A percentile compares a stretch with the other conserved stretches of the same genome.
These are phyloP conservation scores for Collybiopsis luxurians DNA, from an alignment of 768 basidiomycete genomes.

Conservation along the genomic window DNA sequence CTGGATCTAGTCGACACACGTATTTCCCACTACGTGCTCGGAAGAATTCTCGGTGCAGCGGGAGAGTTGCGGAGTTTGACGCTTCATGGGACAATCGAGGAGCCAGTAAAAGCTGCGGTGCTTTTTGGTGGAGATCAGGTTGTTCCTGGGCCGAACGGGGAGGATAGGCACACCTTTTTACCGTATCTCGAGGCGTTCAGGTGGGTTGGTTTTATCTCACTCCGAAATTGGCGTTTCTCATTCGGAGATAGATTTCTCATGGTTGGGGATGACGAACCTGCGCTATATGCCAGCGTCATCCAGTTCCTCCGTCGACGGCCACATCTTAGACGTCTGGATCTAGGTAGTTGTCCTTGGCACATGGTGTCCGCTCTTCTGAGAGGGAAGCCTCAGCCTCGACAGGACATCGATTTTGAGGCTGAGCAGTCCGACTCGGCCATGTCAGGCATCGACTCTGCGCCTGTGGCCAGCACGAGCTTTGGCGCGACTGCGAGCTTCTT, in stretches of 20 bases:
- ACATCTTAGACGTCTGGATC: slow-evolving; percentile 52
- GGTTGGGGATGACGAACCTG: slow-evolving; percentile 55
- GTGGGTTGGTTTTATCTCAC: not conserved
- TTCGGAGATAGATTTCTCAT: slow-evolving; percentile 40
- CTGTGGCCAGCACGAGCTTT: slow-evolving; percentile 2
- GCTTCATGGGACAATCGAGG: slow-evolving; percentile 64
- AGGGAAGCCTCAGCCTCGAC: not conserved
- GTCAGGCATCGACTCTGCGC: not conserved
- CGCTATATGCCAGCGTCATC: slow-evolving; percentile 51
- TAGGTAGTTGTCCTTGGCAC: slow-evolving; percentile 68
- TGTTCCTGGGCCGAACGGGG: slow-evolving; percentile 25
- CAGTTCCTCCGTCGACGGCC: slow-evolving; percentile 50
- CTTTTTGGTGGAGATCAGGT: slow-evolving; percentile 63
- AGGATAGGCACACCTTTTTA: slow-evolving; percentile 55
- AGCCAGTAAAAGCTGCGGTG: slow-evolving; percentile 52
- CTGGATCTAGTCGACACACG: slow-evolving; percentile 69
- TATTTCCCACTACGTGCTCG: slow-evolving; percentile 61
- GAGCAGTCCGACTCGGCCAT: not conserved
- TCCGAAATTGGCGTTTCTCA: not conserved
- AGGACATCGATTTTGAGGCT: not conserved
- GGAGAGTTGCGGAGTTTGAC: slow-evolving; percentile 56
- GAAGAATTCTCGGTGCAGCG: slow-evolving; percentile 61
- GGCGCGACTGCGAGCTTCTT: slow-evolving; percentile 4
- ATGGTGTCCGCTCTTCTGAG: slow-evolving; percentile 24
- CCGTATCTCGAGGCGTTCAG: slow-evolving; percentile 63